Evolutionary conservation across 768 basidiomycete species (phyloP).

Genomic region (Termitomyces sp.): DNA sequence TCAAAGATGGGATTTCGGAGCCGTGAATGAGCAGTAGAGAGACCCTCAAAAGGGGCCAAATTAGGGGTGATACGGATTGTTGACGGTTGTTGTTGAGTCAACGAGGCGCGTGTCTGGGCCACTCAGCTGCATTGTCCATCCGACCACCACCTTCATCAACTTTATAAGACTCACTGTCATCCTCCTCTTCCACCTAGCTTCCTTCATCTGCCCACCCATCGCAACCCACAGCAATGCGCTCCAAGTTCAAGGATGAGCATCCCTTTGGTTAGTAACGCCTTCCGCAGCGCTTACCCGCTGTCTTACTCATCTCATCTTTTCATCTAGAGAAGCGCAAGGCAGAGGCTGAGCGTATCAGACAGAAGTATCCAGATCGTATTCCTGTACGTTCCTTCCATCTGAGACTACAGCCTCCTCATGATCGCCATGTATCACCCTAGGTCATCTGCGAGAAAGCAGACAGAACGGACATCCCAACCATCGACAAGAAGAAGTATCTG

Average conservation of each 20-base stretch:
- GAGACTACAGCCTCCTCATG: neutral
- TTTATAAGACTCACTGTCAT: slow-evolving; percentile 16
- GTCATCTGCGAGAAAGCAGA: slow-evolving; percentile 99
- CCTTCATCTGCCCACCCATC: slow-evolving; percentile 4
- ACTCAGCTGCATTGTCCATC: slow-evolving; percentile 23
- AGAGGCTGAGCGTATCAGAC: slow-evolving; percentile 95
- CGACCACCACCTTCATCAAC: slow-evolving; percentile 24
- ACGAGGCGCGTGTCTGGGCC: slow-evolving; percentile 39
- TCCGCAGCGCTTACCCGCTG: slow-evolving; percentile 20
- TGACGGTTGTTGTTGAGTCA: slow-evolving; percentile 22
- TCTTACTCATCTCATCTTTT: slow-evolving; percentile 30
- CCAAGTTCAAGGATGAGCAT: slow-evolving; percentile 99
- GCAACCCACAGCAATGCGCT: slow-evolving; percentile 59
- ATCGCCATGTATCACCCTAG: slow-evolving; percentile 36
- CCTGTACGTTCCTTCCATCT: slow-evolving; percentile 59
- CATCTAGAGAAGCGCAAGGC: slow-evolving; percentile 95
- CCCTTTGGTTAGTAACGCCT: slow-evolving; percentile 75
- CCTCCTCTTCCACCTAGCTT: neutral
- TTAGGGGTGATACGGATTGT: slow-evolving; percentile 15
- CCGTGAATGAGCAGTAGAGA: neutral
- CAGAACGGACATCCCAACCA: slow-evolving; percentile 96
- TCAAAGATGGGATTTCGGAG: neutral
- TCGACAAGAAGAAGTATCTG: slow-evolving; percentile 99
- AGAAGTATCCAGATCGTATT: slow-evolving; percentile 98
- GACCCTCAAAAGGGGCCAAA: neutral